Evolutionary conservation across 495 filamentous ascomycete genomes (phyloP).

Genomic region (Xylaria castorea): DNA sequence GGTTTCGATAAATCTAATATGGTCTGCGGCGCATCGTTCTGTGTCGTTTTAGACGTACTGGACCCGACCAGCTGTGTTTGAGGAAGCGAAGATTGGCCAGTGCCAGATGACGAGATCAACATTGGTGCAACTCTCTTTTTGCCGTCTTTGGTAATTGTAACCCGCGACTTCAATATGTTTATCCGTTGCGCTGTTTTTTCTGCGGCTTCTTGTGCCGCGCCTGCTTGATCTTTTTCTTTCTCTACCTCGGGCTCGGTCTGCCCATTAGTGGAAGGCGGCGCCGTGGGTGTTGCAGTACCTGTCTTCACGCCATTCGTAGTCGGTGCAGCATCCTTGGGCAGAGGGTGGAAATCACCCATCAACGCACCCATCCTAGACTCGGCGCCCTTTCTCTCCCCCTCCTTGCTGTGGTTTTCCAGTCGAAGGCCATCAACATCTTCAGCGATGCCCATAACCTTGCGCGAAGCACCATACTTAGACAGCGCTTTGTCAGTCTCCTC

Average conservation of each 20-base stretch:
- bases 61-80: constrained; percentile 82
- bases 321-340: constrained; percentile 41
- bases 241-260: constrained; percentile 47
- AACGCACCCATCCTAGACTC: constrained; percentile 96
- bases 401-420: constrained; percentile 90
- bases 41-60: constrained; percentile 62
- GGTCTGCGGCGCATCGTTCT: constrained; percentile 79
- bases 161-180: constrained; percentile 83
- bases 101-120: constrained; percentile 84
- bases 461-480: constrained; percentile 87
- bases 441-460: constrained; percentile 84
- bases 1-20: constrained; percentile 92
- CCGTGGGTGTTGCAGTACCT: constrained; percentile 35
- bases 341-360: constrained; percentile 79
- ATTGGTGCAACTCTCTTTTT: constrained; percentile 94
- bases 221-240: constrained; percentile 46
- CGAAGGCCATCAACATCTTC: constrained; percentile 87
- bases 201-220: constrained; percentile 52
- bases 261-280: constrained; percentile 43
- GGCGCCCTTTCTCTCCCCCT: constrained; percentile 83
- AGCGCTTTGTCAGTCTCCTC: constrained; percentile 92
- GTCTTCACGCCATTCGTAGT: constrained; percentile 52
- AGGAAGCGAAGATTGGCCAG: constrained; percentile 84
- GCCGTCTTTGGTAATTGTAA: constrained; percentile 95
- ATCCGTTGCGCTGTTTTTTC: constrained; percentile 68